Evolutionary conservation across 139 green algal species (phyloP).

Genomic region (Asterochloris sp.): DNA sequence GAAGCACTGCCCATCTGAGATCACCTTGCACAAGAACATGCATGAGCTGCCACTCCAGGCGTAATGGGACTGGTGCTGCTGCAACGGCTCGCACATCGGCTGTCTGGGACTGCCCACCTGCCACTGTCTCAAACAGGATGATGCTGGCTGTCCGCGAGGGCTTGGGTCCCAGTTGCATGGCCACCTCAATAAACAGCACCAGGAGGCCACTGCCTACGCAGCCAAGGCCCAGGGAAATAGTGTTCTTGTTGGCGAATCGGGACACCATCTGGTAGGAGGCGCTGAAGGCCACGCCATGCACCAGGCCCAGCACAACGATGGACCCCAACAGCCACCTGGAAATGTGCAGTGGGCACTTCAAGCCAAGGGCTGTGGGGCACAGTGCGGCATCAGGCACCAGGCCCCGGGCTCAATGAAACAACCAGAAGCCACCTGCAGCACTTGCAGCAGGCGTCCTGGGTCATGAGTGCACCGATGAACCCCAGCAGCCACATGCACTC

Average conservation of each 20-base stretch:
- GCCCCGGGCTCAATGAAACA: not conserved
- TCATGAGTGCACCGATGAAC: no score
- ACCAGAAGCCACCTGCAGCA: not conserved
- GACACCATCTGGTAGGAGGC: slow-evolving; percentile 74
- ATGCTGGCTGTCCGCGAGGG: slow-evolving; percentile 41
- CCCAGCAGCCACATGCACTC: no score
- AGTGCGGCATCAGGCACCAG: no score
- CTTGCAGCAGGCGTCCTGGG: no score
- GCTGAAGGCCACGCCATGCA: slow-evolving; percentile 67
- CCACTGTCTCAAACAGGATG: slow-evolving; percentile 31
- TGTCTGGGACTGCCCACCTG: not conserved
- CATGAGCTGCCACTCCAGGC: no score
- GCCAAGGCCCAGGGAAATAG: slow-evolving; percentile 65
- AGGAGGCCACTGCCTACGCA: slow-evolving; percentile 54
- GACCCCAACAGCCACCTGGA: slow-evolving; percentile 45
- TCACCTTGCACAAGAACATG: no score
- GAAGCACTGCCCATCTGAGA: no score
- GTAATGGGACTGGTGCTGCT: no score
- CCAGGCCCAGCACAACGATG: slow-evolving; percentile 50
- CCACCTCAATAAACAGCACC: slow-evolving; percentile 62
- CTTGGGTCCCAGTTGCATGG: slow-evolving; percentile 17
- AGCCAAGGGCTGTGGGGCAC: no score
- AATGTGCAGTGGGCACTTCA: not conserved
- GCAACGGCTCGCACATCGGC: slow-evolving; percentile 10
- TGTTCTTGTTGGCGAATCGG: slow-evolving; percentile 66